phyloP scores from a whole-genome alignment of 2,329 filamentous ascomycete genomes.

The Stachybotrys elegans region DNA sequence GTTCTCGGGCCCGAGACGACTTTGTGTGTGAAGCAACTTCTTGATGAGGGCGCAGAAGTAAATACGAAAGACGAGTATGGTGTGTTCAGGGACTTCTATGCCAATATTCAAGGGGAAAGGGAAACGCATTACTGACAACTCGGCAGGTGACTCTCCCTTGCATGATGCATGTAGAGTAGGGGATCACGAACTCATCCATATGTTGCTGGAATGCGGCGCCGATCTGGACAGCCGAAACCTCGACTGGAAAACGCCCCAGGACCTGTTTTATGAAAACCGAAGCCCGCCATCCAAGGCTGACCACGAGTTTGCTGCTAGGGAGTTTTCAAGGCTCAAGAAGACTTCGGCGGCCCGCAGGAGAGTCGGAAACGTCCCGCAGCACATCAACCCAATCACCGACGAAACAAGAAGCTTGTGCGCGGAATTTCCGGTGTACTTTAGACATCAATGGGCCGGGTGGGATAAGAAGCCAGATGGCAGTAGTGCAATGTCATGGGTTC shows the following conservation, averaged over 20 bases:
- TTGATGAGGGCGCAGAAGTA: slow-evolving; percentile 2
- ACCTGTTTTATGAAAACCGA: slow-evolving; percentile 3
- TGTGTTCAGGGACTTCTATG: not conserved
- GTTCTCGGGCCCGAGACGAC: not conserved
- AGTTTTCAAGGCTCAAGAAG: not conserved
- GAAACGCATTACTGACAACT: not conserved
- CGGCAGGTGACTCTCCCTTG: slow-evolving; percentile 3
- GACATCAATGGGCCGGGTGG: not conserved
- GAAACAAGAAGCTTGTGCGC: not conserved
- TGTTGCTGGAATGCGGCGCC: slow-evolving; percentile 5
- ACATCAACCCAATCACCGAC: not conserved
- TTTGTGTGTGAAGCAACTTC: not conserved
- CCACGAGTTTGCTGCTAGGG: not conserved
- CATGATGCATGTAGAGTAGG: slow-evolving; percentile 3
- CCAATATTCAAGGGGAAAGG: not conserved
- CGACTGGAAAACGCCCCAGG: slow-evolving; percentile 5
- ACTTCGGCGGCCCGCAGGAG: not conserved
- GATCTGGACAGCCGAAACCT: slow-evolving; percentile 8
- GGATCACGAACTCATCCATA: not conserved
- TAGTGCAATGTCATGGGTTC: not conserved
- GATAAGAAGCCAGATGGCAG: not conserved
- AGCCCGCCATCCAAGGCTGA: not conserved
- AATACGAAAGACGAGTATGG: slow-evolving; percentile 6
- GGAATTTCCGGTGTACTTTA: not conserved
- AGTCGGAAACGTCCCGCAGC: not conserved